Base-by-base conservation (phyloP, 2,329 filamentous ascomycete genomes). In the Cadophora gregata region DNA sequence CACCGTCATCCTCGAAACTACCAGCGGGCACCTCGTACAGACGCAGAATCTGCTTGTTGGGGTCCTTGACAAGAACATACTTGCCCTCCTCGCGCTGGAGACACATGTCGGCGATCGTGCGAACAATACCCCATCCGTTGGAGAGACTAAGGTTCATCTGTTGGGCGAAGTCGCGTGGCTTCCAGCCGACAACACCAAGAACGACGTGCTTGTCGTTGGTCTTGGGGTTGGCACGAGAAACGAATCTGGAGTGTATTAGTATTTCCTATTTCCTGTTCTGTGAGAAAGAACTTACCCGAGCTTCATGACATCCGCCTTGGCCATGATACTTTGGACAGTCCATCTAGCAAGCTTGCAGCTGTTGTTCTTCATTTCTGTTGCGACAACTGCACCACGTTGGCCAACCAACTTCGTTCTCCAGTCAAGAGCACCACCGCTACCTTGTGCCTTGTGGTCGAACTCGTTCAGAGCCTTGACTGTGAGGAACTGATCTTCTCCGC, bases 361-460 rank as follows among this genome's bases (percentile, higher is more conserved):
- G 88, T 99, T 99, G 88, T 99, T 99, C 92, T 99, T 99, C 96
- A 99, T 99, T 85, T 99, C 96, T 14, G 96, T 99, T 24, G 96
- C 96, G 29, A 99, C 92, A 51, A 99, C 95, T 65, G 96, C 96
- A 88, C 96, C 96, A 76, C 96, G 91, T 84, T 97, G 94, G 75
- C 90, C 93, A 71, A 92, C 91, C 68, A 99, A 88, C 87, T 99
- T 99, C 73, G 90, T 91, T 79, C 96, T 88, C 96, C 96, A 99
- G 86, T 99, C 96, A 62, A 99, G 86, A 64, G 96, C 96, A 71
- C 95, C 93, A 73, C 96, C 96, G 73, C 92, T 93, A 74, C 96
- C 96, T 79, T 96, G 94, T 27, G 96, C 96, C 85, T 97, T 97
- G 88, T 89, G 93, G 84, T 99, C 96, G 78, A 98, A 99, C 84